Conservation (phyloP, 2,329 filamentous ascomycete genomes). For the Ophiosphaerella narmari region DNA sequence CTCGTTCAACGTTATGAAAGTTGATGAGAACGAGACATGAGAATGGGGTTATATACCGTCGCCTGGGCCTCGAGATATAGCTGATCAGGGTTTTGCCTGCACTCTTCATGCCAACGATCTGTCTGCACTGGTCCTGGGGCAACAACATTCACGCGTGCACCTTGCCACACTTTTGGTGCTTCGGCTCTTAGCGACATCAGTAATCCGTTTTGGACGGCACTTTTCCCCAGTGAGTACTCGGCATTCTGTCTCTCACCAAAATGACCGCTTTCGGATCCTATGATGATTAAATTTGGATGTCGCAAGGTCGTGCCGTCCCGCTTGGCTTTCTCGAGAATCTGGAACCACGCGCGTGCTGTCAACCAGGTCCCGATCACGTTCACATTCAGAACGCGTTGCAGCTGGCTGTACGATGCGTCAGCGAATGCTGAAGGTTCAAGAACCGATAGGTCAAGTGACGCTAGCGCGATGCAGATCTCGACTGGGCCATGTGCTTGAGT, state of each 20-base stretch:
- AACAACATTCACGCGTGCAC: conserved; percentile 53
- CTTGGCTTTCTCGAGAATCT: conserved; percentile 41
- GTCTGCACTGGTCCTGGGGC: conserved; percentile 55
- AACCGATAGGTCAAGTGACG: conserved; percentile 51
- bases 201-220: conserved; percentile 52
- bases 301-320: conserved; percentile 12
- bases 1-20: background rate
- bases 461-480: conserved; percentile 50
- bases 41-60: conserved; percentile 33
- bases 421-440: conserved; percentile 45
- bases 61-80: conserved; percentile 51
- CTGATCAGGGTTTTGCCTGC: conserved; percentile 45
- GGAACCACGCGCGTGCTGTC: conserved; percentile 51
- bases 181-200: conserved; percentile 50
- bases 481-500: conserved; percentile 43
- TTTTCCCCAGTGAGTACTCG: conserved; percentile 53
- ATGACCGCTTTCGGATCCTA: conserved; percentile 52
- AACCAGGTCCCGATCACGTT: conserved; percentile 48
- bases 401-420: conserved; percentile 49
- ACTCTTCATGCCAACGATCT: conserved; percentile 49
- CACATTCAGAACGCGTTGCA: conserved; percentile 48
- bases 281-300: conserved; percentile 50
- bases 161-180: conserved; percentile 43
- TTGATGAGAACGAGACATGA: background rate
- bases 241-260: conserved; percentile 52